phyloP scores from a whole-genome alignment of 1,284 basidiomycete genomes.

The Austroboletus novae-zelandiae region DNA sequence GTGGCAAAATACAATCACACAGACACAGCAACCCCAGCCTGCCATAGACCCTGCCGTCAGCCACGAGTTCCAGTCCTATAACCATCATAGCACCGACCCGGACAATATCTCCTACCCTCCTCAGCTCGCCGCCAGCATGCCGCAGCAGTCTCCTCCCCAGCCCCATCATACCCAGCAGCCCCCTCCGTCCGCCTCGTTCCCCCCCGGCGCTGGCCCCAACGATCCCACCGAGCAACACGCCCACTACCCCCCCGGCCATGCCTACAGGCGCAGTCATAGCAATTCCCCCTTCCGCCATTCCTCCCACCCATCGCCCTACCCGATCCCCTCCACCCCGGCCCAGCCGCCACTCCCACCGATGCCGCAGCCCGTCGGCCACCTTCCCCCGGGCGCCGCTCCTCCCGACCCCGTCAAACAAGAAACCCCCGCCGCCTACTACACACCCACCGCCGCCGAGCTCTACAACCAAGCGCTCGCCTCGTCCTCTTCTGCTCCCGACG shows the following conservation, averaged over 20 bases:
- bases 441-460: conserved; percentile 45
- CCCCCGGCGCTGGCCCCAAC: conserved; percentile 34
- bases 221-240: conserved; percentile 31
- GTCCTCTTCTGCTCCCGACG: conserved; percentile 23
- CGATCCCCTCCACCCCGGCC: conserved; percentile 39
- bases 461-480: conserved; percentile 43
- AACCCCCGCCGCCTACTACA: conserved; percentile 33
- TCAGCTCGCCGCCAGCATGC: conserved; percentile 28
- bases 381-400: not conserved
- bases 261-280: conserved; percentile 35
- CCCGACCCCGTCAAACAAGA: conserved; percentile 29
- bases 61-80: conserved; percentile 33
- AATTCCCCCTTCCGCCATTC: conserved; percentile 36
- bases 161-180: conserved; percentile 5
- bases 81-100: conserved; percentile 27
- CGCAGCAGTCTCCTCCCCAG: conserved; percentile 27
- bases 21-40: conserved; percentile 33
- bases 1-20: conserved; percentile 35
- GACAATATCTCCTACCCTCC: conserved; percentile 24
- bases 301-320: conserved; percentile 36
- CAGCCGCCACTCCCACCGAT: conserved; percentile 23
- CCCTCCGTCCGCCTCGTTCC: conserved; percentile 29
- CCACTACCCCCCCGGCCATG: conserved; percentile 33
- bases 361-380: conserved; percentile 11
- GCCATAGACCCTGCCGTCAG: conserved; percentile 33